Conservation (phyloP, 345 rosid species). For the Moricandia arvensis region DNA sequence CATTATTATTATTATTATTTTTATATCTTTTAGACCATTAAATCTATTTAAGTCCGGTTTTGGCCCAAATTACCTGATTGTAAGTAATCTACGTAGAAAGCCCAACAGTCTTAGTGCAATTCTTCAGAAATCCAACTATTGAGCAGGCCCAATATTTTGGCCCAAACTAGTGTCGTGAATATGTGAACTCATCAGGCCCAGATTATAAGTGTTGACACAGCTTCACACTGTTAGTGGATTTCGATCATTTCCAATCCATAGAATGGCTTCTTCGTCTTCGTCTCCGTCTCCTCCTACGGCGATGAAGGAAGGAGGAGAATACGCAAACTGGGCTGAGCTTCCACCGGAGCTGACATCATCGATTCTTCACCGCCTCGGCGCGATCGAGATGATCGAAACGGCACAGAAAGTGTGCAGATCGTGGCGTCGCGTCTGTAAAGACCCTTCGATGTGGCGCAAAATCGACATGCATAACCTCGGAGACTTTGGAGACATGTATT, state of each 20-base stretch:
- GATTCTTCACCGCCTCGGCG: slow-evolving; percentile 47
- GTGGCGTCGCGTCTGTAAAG: slow-evolving; percentile 4
- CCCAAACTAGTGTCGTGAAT: too few relatives aligned
- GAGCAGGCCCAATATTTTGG: too few relatives aligned
- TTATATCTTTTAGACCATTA: too few relatives aligned
- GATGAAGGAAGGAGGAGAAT: not conserved
- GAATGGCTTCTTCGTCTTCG: not conserved
- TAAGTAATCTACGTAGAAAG: too few relatives aligned
- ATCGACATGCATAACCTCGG: not conserved
- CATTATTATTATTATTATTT: too few relatives aligned
- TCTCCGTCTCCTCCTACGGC: not conserved
- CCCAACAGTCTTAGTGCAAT: too few relatives aligned
- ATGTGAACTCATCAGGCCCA: not conserved
- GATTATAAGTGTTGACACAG: not conserved
- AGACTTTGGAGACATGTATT: not conserved
- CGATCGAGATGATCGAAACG: slow-evolving; percentile 40
- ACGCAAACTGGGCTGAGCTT: not conserved
- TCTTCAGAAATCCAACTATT: too few relatives aligned
- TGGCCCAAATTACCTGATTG: too few relatives aligned
- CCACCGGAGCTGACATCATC: slow-evolving; percentile 12
- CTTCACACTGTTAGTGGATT: not conserved
- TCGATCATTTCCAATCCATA: not conserved
- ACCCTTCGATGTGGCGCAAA: not conserved
- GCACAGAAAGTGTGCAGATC: slow-evolving; percentile 53
- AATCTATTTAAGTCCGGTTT: too few relatives aligned